A percentile compares a stretch with the other conserved stretches of the same genome.
These are phyloP conservation scores for Fusarium azukiicola DNA, from an alignment of 2,329 filamentous ascomycete species.

Conservation along the genomic window DNA sequence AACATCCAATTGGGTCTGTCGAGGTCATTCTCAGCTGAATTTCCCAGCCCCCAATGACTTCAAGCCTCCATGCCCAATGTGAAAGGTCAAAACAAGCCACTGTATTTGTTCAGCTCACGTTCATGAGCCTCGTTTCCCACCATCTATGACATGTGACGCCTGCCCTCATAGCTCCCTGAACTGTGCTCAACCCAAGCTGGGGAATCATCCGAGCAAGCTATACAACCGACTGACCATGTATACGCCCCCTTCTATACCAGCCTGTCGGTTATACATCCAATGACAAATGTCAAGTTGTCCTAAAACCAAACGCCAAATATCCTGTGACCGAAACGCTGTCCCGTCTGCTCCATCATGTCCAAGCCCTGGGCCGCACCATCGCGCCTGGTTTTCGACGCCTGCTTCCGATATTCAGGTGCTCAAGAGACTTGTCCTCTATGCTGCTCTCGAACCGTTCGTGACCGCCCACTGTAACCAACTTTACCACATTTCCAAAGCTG, in stretches of 20 bases:
- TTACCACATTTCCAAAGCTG: constrained; percentile 86
- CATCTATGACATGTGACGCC: constrained; percentile 36
- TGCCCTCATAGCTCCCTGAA: constrained; percentile 15
- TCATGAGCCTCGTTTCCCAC: constrained; percentile 18
- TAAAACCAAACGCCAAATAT: constrained; percentile 27
- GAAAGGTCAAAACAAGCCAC: background rate
- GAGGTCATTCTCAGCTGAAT: background rate
- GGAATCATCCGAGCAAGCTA: constrained; percentile 36
- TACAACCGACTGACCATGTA: constrained; percentile 35
- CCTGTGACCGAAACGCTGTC: constrained; percentile 16
- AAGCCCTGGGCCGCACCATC: constrained; percentile 48
- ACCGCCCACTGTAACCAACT: constrained; percentile 82
- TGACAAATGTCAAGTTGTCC: constrained; percentile 14
- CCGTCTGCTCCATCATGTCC: constrained; percentile 42
- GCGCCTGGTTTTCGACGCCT: constrained; percentile 63
- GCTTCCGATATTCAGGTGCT: constrained; percentile 61
- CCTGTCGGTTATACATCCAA: constrained; percentile 29
- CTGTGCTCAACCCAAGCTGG: constrained; percentile 17
- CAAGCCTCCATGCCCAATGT: background rate
- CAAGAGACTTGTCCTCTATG: constrained; percentile 54
- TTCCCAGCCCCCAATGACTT: background rate
- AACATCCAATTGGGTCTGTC: background rate
- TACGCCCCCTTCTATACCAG: constrained; percentile 50
- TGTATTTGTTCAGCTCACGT: background rate
- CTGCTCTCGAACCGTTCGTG: constrained; percentile 80